Evolutionary conservation across 2,329 filamentous ascomycete genomes (phyloP).

Genomic region (Orbilia javanica): DNA sequence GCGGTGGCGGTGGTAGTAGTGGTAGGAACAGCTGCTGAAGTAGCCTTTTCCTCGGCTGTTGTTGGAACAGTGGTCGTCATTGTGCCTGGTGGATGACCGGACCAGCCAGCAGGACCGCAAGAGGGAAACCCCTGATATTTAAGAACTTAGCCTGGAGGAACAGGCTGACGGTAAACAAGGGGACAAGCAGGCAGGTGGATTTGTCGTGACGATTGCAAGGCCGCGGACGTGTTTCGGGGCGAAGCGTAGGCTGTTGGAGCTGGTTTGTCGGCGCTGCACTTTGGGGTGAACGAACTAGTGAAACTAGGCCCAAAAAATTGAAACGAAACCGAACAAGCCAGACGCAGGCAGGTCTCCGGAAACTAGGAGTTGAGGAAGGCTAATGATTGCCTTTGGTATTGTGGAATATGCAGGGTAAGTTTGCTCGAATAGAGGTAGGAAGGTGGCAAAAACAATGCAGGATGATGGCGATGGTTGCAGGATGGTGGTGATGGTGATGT

Average conservation of each 20-base stretch:
- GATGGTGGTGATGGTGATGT: background rate
- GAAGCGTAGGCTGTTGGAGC: constrained; percentile 42
- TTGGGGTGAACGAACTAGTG: too few species aligned
- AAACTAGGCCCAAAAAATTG: constrained; percentile 44
- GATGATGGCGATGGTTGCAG: background rate
- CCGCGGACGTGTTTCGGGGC: constrained; percentile 48
- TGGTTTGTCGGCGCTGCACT: constrained; percentile 48
- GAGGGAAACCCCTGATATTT: constrained; percentile 19
- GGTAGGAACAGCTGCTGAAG: background rate
- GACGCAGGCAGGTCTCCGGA: background rate
- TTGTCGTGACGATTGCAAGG: constrained; percentile 26
- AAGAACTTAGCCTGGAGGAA: constrained; percentile 3
- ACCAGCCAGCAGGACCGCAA: constrained; percentile 20
- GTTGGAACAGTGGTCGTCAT: constrained; percentile 53
- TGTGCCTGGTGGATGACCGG: constrained; percentile 31
- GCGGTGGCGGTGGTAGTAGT: constrained; percentile 26
- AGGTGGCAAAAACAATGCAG: background rate
- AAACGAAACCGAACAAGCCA: constrained; percentile 31
- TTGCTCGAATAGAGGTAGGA: constrained; percentile 1
- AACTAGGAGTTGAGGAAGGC: background rate
- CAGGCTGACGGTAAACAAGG: constrained; percentile 10
- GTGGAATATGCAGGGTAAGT: background rate
- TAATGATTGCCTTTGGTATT: background rate
- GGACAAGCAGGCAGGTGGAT: constrained; percentile 2
- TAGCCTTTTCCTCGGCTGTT: constrained; percentile 38